These are phyloP conservation scores for Trichothecium sympodiale DNA, from an alignment of 2,329 filamentous ascomycete species.

Conservation along the genomic window DNA sequence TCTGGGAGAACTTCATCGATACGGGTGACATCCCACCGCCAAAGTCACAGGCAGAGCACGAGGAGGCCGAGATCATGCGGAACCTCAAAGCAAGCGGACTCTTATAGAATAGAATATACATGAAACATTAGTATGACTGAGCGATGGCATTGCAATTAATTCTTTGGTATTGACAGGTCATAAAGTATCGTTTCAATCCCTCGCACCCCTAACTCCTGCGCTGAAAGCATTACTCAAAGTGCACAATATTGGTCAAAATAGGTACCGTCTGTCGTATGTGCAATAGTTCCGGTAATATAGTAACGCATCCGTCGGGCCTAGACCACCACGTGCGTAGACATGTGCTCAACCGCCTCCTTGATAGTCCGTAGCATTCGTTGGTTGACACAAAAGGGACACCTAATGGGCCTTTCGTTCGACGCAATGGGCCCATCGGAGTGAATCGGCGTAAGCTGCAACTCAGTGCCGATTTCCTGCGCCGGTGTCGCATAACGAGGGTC, in stretches of 20 bases:
- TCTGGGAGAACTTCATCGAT: conserved; percentile 75
- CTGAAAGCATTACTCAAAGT: not conserved
- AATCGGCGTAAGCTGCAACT: conserved; percentile 44
- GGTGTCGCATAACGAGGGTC: conserved; percentile 23
- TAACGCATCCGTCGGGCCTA: conserved; percentile 15
- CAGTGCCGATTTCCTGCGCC: conserved; percentile 22
- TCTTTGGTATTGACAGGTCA: too few relatives aligned
- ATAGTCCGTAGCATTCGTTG: conserved; percentile 49
- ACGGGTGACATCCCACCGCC: conserved; percentile 25
- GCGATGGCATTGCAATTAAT: too few relatives aligned
- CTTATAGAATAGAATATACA: conserved; percentile 12
- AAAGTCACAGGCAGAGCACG: conserved; percentile 16
- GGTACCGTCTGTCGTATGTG: too few relatives aligned
- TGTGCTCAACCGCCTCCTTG: conserved; percentile 51
- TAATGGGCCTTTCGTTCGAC: conserved; percentile 35
- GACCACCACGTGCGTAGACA: conserved; percentile 51
- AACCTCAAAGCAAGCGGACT: conserved; percentile 32
- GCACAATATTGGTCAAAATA: too few relatives aligned
- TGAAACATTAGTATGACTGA: too few relatives aligned
- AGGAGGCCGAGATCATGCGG: conserved; percentile 29
- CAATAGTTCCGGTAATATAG: too few relatives aligned
- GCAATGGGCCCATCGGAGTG: conserved; percentile 35
- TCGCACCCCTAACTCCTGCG: too few relatives aligned
- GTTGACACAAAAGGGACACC: conserved; percentile 52
- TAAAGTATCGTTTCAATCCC: too few relatives aligned